A percentile compares a stretch with the other conserved stretches of the same genome.
Conservation (phyloP, 768 basidiomycete genomes). For the Pulveroboletus sp. region DNA sequence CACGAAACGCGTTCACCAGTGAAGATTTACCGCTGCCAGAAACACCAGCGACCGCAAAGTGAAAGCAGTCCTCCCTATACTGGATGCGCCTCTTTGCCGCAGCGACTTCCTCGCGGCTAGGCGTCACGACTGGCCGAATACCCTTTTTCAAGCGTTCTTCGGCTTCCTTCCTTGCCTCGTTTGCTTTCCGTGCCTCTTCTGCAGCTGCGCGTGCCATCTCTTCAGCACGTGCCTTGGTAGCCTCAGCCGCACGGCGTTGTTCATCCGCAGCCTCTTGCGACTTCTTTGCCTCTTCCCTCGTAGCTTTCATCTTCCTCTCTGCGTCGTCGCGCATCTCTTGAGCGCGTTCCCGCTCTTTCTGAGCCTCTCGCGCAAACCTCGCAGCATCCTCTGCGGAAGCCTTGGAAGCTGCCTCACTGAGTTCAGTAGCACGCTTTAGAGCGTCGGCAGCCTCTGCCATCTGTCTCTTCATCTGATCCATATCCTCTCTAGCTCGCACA, state of each 20-base stretch:
- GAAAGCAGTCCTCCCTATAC: conserved; percentile 26
- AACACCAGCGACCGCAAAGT: conserved; percentile 34
- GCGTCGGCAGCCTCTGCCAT: conserved; percentile 5
- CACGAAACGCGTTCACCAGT: conserved; percentile 35
- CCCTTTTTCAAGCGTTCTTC: conserved; percentile 21
- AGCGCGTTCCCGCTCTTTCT: conserved; percentile 4
- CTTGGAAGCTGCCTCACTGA: conserved; percentile 2
- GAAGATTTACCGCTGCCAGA: conserved; percentile 37
- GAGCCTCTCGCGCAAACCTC: conserved; percentile 1
- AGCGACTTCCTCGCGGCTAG: conserved; percentile 18
- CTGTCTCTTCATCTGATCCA: conserved; percentile 1
- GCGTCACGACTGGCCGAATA: conserved; percentile 25
- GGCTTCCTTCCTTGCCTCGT: conserved; percentile 11
- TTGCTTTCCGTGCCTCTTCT: conserved; percentile 12
- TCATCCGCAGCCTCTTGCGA: conserved; percentile 10
- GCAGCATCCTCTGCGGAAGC: conserved; percentile 7
- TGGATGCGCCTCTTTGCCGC: conserved; percentile 15
- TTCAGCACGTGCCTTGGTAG: conserved; percentile 6
- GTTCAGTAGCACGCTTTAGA: background rate
- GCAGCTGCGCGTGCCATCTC: conserved; percentile 7
- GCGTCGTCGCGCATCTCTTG: conserved; percentile 4
- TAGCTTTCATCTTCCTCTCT: conserved; percentile 2
- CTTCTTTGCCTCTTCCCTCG: conserved; percentile 8
- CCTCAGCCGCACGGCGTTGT: conserved; percentile 7
- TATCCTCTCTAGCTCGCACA: background rate